A percentile compares a stretch with the other conserved stretches of the same genome.
phyloP scores from a whole-genome alignment of 441 rosid genomes.

The Omphalea diandra region DNA sequence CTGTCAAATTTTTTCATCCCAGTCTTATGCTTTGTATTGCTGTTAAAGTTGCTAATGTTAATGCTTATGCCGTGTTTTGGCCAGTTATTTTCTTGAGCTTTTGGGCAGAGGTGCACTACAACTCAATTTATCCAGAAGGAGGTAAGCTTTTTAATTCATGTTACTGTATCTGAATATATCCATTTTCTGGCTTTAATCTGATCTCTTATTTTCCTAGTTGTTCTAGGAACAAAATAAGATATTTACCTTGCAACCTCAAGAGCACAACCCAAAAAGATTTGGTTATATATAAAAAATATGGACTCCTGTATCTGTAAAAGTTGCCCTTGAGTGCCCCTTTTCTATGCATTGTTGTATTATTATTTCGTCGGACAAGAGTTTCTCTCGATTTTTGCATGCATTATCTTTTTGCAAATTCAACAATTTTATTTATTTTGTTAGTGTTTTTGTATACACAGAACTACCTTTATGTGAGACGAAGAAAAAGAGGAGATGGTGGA shows the following conservation, averaged over 20 bases:
- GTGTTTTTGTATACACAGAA: constrained; percentile 25
- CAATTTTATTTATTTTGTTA: neutral
- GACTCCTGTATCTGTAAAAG: too few relatives aligned
- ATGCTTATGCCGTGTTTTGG: constrained; percentile 14
- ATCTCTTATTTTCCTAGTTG: neutral
- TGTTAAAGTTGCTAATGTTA: neutral
- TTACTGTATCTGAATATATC: neutral
- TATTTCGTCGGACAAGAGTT: too few relatives aligned
- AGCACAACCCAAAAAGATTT: too few relatives aligned
- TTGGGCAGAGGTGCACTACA: constrained; percentile 99
- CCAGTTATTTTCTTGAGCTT: constrained; percentile 93
- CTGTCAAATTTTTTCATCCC: neutral
- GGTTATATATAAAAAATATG: too few relatives aligned
- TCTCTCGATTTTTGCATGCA: too few relatives aligned
- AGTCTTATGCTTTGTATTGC: neutral
- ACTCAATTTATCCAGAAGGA: constrained; percentile 89
- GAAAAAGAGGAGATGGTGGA: constrained; percentile 51
- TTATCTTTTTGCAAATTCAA: too few relatives aligned
- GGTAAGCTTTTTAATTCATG: constrained; percentile 35
- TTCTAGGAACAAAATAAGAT: too few relatives aligned
- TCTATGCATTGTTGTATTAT: too few relatives aligned
- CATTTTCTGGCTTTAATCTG: neutral
- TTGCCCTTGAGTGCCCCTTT: too few relatives aligned
- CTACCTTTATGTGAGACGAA: constrained; percentile 23
- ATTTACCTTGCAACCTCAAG: too few relatives aligned